Percentiles rank a stretch among this genome's conserved stretches.
Conservation (phyloP, 768 basidiomycete genomes). For the Russula abietina region DNA sequence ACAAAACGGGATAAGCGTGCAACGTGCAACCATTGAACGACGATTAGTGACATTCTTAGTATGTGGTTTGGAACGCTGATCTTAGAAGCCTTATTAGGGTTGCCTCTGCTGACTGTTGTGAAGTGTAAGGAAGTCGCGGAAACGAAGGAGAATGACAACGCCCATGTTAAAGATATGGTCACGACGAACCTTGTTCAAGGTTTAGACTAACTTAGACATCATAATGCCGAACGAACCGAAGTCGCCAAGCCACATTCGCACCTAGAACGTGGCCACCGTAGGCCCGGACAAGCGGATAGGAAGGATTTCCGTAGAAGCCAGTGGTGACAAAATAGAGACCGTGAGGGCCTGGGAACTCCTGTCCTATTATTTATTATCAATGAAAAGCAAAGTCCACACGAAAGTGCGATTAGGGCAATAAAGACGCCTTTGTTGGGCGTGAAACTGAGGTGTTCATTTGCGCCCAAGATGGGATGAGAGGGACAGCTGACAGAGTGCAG, state of each 20-base stretch:
- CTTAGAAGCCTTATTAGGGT: too few species aligned
- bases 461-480: slow-evolving; percentile 25
- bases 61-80: slow-evolving; percentile 17
- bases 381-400: slow-evolving; percentile 20
- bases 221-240: slow-evolving; percentile 16
- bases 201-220: too few species aligned
- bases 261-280: slow-evolving; percentile 19
- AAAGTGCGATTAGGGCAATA: slow-evolving; percentile 27
- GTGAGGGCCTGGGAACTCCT: slow-evolving; percentile 20
- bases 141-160: slow-evolving; percentile 15
- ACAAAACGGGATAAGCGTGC: slow-evolving; percentile 16
- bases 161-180: slow-evolving; percentile 23
- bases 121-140: slow-evolving; percentile 21
- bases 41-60: slow-evolving; percentile 10
- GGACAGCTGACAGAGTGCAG: slow-evolving; percentile 23
- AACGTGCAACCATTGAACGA: slow-evolving; percentile 8
- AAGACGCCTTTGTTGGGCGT: slow-evolving; percentile 21
- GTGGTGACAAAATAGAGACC: slow-evolving; percentile 20
- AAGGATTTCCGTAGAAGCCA: slow-evolving; percentile 17
- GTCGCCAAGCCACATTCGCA: slow-evolving; percentile 19
- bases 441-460: slow-evolving; percentile 28
- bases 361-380: slow-evolving; percentile 27
- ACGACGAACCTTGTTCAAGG: slow-evolving; percentile 23
- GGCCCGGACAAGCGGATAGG: slow-evolving; percentile 24
- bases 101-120: slow-evolving; percentile 20